Evolutionary conservation across 2,329 filamentous ascomycete species (phyloP).

Genomic region (Domatiomyces globalis): DNA sequence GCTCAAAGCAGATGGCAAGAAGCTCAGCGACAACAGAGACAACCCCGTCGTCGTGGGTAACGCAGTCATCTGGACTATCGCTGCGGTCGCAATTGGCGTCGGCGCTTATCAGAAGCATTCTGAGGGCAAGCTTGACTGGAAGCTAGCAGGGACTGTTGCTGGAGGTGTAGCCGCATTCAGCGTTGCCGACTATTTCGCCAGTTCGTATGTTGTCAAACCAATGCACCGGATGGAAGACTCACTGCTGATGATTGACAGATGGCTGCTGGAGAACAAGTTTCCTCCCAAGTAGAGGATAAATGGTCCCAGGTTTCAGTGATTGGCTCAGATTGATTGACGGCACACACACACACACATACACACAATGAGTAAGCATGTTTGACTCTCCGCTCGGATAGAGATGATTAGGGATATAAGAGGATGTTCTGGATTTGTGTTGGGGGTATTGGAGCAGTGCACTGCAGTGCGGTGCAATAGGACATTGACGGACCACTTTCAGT

Average conservation of each 20-base stretch:
- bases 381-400: not conserved
- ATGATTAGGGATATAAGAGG: not conserved
- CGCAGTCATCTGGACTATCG: constrained; percentile 28
- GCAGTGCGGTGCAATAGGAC: not conserved
- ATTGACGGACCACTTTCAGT: not conserved
- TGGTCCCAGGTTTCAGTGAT: not conserved
- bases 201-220: constrained; percentile 30
- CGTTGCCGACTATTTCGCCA: constrained; percentile 34
- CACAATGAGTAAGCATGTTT: not conserved
- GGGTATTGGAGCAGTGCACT: not conserved
- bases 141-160: constrained; percentile 29
- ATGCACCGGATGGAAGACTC: not conserved
- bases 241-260: constrained; percentile 22
- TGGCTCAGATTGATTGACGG: not conserved
- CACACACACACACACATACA: not conserved
- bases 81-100: constrained; percentile 31
- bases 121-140: constrained; percentile 33
- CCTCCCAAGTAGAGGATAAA: constrained; percentile 28
- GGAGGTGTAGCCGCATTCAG: constrained; percentile 32
- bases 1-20: constrained; percentile 17
- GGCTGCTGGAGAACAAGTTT: constrained; percentile 38
- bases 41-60: constrained; percentile 37
- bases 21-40: constrained; percentile 27
- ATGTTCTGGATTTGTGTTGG: not conserved
- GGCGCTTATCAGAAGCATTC: constrained; percentile 35